A percentile compares a stretch with the other conserved stretches of the same genome.
phyloP scores from a whole-genome alignment of 768 basidiomycete species.

The Lactarius psammicola region DNA sequence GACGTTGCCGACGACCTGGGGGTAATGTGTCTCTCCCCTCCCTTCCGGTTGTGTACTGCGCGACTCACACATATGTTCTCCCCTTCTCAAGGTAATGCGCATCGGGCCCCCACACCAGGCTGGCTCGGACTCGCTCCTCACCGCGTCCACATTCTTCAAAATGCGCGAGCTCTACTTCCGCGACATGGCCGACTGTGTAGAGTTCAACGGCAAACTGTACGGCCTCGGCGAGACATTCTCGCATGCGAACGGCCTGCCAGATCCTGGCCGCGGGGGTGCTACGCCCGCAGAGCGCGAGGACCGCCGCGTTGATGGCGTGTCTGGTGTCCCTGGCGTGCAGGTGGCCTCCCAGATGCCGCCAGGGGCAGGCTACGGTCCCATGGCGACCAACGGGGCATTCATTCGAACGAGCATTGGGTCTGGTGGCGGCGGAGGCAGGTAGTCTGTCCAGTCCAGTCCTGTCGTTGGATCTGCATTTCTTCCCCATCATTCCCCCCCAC shows the following conservation, averaged over 20 bases:
- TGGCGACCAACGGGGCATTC: conserved; percentile 28
- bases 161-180: conserved; percentile 91
- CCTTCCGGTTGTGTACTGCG: conserved; percentile 8
- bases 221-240: conserved; percentile 81
- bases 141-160: conserved; percentile 93
- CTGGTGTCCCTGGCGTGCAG: conserved; percentile 36
- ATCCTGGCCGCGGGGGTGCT: conserved; percentile 64
- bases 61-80: conserved; percentile 8
- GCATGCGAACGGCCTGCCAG: conserved; percentile 61
- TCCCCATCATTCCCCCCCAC: neutral
- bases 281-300: conserved; percentile 85
- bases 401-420: conserved; percentile 26
- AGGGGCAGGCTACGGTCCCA: conserved; percentile 26
- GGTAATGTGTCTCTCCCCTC: conserved; percentile 48
- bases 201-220: conserved; percentile 81
- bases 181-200: conserved; percentile 78
- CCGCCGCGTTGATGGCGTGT: conserved; percentile 47
- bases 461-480: conserved; percentile 24
- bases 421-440: conserved; percentile 27
- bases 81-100: conserved; percentile 63
- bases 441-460: neutral
- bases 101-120: conserved; percentile 94
- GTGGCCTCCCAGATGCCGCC: conserved; percentile 27
- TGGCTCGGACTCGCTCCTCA: conserved; percentile 94
- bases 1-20: conserved; percentile 96